Evolutionary conservation across 441 rosid genomes (phyloP), one percentile per base, ranked within the genome.

Genomic region (Adansonia grandidieri): DNA sequence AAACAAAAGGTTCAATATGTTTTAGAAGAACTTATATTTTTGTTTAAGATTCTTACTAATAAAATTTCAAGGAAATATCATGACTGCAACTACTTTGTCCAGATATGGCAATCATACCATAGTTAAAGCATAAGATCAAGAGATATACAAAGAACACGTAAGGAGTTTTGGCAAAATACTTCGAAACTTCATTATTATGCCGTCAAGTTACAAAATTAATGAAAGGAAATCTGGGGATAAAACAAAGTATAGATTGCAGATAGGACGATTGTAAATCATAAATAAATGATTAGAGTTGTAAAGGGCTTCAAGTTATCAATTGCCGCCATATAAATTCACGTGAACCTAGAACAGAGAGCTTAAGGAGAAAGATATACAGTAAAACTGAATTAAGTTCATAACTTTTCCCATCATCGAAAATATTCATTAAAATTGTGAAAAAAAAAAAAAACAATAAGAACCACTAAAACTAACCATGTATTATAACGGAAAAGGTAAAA

Each of bases 361-460:
- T 20, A 40, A 65, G 50, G 50, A 65, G 14, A 44, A 65, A 65
- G 7, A n/a, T 65, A n/a, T 8, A 72, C 65, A 2, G 9, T 22
- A 63, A 17, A 62, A 6, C 63, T 71, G 42, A 71, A 62, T 60
- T 68, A n/a, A 61, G 32, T 58, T 28, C 48, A 60, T 68, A 37
- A 68, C 45, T 11, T 63, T 71, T 24, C 42, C 48, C 73, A 64
- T 63, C 67, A 45, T 17, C n/a, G 20, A 61, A 58, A 20, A 48
- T 69, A n/a, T 58, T 75, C 28, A 54, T 54, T 13, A 32, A 63
- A 63, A 62, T 24, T 63, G 4, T 13, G 6, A 28, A 24, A 24
- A 24, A 24, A 24, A 28, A 28, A 28, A 28, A 32, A 63, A 14
- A 1, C 17, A 0, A 6, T 54, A 5, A 14, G 57, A 63, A 5